Percentiles rank a stretch among this genome's conserved stretches.
Conservation (phyloP, 306 rosid genomes). For the Cercis canadensis region DNA sequence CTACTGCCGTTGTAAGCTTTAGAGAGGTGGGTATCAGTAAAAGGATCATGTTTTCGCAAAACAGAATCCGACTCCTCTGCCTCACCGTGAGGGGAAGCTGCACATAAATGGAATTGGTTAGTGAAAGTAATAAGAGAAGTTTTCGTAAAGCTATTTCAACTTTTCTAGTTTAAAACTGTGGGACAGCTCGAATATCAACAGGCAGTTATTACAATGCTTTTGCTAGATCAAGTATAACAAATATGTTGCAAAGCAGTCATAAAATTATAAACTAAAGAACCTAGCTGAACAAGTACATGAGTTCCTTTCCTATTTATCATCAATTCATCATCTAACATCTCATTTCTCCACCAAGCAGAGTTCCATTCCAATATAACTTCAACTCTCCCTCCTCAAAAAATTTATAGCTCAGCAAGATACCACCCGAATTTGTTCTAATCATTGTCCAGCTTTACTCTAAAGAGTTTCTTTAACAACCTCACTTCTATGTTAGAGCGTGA, state of each 20-base stretch:
- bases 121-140: conserved; percentile 14
- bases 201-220: background rate
- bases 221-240: too few species aligned
- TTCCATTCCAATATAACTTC: background rate
- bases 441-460: background rate
- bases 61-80: conserved; percentile 39
- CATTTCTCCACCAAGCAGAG: background rate
- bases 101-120: conserved; percentile 18
- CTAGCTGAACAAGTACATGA: background rate
- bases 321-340: background rate
- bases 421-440: background rate
- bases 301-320: background rate
- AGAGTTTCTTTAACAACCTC: conserved; percentile 3
- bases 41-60: conserved; percentile 37
- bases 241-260: background rate
- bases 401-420: background rate
- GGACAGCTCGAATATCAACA: background rate
- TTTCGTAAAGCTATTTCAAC: too few species aligned
- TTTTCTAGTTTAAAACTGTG: background rate
- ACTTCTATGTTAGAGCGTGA: background rate
- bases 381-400: background rate
- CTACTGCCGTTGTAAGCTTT: conserved; percentile 25
- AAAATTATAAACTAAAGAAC: background rate
- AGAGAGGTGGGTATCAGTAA: conserved; percentile 27
- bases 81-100: conserved; percentile 49